Conservation (phyloP, 2,329 filamentous ascomycete genomes). For the Drechslerella coelobrocha region DNA sequence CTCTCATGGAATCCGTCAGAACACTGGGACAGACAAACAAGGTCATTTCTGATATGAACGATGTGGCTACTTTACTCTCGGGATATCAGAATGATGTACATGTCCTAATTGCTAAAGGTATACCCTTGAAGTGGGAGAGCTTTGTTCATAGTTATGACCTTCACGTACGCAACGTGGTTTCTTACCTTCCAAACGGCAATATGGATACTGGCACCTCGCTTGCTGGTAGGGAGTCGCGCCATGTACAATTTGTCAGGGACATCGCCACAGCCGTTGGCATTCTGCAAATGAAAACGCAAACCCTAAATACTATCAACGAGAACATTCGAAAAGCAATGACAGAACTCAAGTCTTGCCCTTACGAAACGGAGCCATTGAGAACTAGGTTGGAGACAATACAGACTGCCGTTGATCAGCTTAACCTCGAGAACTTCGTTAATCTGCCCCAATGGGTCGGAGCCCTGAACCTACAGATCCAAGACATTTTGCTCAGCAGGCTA, state of each 20-base stretch:
- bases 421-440: constrained; percentile 94
- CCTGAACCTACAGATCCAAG: constrained; percentile 84
- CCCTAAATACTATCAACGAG: constrained; percentile 78
- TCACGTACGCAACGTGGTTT: constrained; percentile 71
- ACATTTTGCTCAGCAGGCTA: constrained; percentile 79
- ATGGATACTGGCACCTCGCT: constrained; percentile 65
- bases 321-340: constrained; percentile 79
- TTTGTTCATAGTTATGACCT: constrained; percentile 97
- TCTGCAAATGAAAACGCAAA: constrained; percentile 84
- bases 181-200: constrained; percentile 66
- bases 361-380: constrained; percentile 79
- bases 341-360: constrained; percentile 83
- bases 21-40: constrained; percentile 88
- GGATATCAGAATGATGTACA: constrained; percentile 93
- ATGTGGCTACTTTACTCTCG: constrained; percentile 84
- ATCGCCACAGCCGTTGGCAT: constrained; percentile 87
- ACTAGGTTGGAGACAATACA: constrained; percentile 84
- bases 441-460: constrained; percentile 86
- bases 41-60: constrained; percentile 81
- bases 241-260: constrained; percentile 94
- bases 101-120: constrained; percentile 79
- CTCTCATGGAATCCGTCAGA: constrained; percentile 97
- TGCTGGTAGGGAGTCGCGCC: constrained; percentile 79
- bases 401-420: constrained; percentile 91
- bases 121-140: constrained; percentile 93